Percentiles rank a stretch among this genome's conserved stretches.
These are phyloP conservation scores for Neonectria faginata DNA, from an alignment of 2,329 filamentous ascomycete genomes.

Conservation along the genomic window DNA sequence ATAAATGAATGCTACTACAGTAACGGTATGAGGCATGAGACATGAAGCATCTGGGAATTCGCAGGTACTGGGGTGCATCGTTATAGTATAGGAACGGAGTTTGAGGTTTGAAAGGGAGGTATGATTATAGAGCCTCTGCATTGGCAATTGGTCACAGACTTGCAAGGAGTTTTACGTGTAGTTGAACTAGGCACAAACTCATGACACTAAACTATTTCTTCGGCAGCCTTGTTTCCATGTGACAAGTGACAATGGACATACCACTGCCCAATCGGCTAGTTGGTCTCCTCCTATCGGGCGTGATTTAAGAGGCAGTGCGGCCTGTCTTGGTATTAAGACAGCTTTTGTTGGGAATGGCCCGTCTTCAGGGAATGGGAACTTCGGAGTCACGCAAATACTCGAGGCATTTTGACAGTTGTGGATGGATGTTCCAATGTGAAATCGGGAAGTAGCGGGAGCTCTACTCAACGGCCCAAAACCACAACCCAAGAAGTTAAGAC, in stretches of 20 bases:
- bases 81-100: conserved; percentile 31
- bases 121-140: conserved; percentile 7
- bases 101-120: conserved; percentile 18
- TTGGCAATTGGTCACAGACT: conserved; percentile 5
- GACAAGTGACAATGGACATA: not conserved
- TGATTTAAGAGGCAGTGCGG: not conserved
- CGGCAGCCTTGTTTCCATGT: not conserved
- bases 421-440: not conserved
- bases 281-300: not conserved
- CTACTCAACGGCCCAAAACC: not conserved
- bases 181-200: not conserved
- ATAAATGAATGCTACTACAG: conserved; percentile 55
- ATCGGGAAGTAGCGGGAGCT: not conserved
- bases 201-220: too few species aligned
- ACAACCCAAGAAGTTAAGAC: not conserved
- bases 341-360: not conserved
- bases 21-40: conserved; percentile 39
- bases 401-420: not conserved
- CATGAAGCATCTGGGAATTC: conserved; percentile 34
- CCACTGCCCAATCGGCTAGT: not conserved
- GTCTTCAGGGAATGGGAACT: not conserved
- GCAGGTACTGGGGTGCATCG: conserved; percentile 5
- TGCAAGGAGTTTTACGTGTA: conserved; percentile 9
- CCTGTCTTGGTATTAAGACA: not conserved
- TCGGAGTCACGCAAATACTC: not conserved